Percentiles rank a stretch among this genome's conserved stretches.
These are phyloP conservation scores for Hordeum marinum DNA, from an alignment of 176 grass and related monocot species.

Conservation along the genomic window DNA sequence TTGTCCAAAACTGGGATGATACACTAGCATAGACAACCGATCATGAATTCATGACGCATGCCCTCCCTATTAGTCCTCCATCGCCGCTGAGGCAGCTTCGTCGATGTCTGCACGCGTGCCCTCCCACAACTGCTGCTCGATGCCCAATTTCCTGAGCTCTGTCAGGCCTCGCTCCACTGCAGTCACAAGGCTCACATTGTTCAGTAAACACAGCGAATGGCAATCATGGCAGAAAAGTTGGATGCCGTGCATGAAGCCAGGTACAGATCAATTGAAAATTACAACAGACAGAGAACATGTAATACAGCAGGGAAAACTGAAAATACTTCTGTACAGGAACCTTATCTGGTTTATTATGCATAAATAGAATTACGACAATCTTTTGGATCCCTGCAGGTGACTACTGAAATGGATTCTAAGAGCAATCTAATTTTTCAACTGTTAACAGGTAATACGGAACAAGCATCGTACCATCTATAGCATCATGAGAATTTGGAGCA, in stretches of 20 bases:
- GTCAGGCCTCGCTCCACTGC: slow-evolving; percentile 95
- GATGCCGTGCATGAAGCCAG: neutral
- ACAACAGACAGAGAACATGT: neutral
- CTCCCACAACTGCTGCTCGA: slow-evolving; percentile 90
- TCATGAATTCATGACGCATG: neutral
- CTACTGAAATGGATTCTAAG: neutral
- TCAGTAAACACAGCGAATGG: neutral
- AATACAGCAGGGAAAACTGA: neutral
- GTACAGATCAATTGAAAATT: neutral
- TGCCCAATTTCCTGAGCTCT: slow-evolving; percentile 79
- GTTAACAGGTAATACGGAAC: neutral
- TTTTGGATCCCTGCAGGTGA: neutral
- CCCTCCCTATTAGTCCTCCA: slow-evolving; percentile 47
- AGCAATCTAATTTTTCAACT: neutral
- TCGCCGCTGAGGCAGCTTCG: slow-evolving; percentile 41
- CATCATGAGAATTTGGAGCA: slow-evolving; percentile 87
- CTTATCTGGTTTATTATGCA: neutral
- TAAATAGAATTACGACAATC: neutral
- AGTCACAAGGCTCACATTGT: slow-evolving; percentile 16
- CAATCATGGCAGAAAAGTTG: neutral
- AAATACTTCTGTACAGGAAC: neutral
- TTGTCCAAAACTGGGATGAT: slow-evolving; percentile 39
- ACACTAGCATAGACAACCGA: neutral
- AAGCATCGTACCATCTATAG: slow-evolving; percentile 76
- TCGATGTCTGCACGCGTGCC: slow-evolving; percentile 72